phyloP scores from a whole-genome alignment of 495 filamentous ascomycete species.

The Rusavskia elegans region DNA sequence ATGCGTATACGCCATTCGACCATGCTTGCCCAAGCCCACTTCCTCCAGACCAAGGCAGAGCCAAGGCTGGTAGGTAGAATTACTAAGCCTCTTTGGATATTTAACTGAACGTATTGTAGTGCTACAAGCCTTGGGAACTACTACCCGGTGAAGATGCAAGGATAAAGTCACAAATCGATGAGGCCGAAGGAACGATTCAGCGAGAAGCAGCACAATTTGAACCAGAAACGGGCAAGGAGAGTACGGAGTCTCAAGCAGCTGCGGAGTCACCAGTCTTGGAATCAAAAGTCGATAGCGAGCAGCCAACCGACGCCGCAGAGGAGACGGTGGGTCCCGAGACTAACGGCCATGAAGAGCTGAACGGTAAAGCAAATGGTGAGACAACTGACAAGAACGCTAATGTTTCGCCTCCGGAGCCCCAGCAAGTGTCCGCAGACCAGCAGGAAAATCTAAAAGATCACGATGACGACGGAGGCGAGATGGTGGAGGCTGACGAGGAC shows the following conservation, averaged over 20 bases:
- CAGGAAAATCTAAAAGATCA: conserved; percentile 23
- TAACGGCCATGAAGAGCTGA: conserved; percentile 12
- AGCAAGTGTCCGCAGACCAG: neutral
- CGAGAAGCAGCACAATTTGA: conserved; percentile 36
- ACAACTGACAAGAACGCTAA: conserved; percentile 12
- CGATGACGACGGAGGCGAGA: conserved; percentile 53
- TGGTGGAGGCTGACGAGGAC: conserved; percentile 66
- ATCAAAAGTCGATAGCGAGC: conserved; percentile 9
- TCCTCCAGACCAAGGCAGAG: conserved; percentile 53
- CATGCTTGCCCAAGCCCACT: conserved; percentile 56
- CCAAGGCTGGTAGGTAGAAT: conserved; percentile 56
- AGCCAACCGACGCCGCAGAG: conserved; percentile 4
- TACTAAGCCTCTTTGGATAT: conserved; percentile 4
- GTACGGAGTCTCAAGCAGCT: neutral
- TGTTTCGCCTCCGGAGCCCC: conserved; percentile 13
- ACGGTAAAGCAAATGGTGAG: conserved; percentile 8
- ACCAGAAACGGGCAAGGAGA: neutral
- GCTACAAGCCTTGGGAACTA: conserved; percentile 78
- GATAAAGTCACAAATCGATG: conserved; percentile 43
- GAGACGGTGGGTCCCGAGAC: conserved; percentile 19
- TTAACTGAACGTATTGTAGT: conserved; percentile 34
- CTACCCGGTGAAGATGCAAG: conserved; percentile 42
- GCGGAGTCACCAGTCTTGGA: neutral
- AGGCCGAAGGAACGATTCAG: conserved; percentile 35
- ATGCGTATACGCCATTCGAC: conserved; percentile 66